A percentile compares a stretch with the other conserved stretches of the same genome.
Evolutionary conservation across 345 rosid species (phyloP).

Genomic region (Adansonia digitata): DNA sequence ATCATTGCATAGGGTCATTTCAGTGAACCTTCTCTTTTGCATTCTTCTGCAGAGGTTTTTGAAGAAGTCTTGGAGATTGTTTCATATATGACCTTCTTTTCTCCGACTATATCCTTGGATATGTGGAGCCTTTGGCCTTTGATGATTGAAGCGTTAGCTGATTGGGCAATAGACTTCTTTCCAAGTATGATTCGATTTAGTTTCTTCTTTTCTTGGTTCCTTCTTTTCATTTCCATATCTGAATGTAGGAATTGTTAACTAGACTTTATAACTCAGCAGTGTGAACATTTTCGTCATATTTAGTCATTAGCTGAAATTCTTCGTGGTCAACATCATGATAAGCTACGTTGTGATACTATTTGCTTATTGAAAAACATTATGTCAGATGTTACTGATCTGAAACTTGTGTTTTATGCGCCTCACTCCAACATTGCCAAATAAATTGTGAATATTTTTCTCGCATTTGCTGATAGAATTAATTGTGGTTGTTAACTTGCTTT

Average conservation of each 20-base stretch:
- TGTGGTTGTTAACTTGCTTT: background rate
- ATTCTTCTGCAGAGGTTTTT: conserved; percentile 74
- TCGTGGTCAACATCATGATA: background rate
- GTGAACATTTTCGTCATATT: background rate
- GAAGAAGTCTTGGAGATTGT: conserved; percentile 99
- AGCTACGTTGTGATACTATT: background rate
- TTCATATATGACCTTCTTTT: conserved; percentile 95
- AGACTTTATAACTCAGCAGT: background rate
- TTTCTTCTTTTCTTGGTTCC: background rate
- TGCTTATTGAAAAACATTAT: background rate
- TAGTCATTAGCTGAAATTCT: background rate
- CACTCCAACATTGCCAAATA: background rate
- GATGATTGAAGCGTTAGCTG: conserved; percentile 87
- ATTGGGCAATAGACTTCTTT: conserved; percentile 99
- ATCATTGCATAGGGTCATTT: background rate
- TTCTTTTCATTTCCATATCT: background rate
- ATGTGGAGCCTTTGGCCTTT: conserved; percentile 99
- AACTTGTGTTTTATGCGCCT: background rate
- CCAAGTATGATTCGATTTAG: conserved; percentile 46
- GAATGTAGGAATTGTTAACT: background rate
- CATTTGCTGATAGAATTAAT: background rate
- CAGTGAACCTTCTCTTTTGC: background rate
- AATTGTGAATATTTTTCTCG: background rate
- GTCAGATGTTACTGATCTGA: background rate
- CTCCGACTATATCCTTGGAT: conserved; percentile 83